A percentile compares a stretch with the other conserved stretches of the same genome.
These are phyloP conservation scores for Chamaecyparis obtusa DNA, from an alignment of 75 land plant genomes.

Conservation along the genomic window DNA sequence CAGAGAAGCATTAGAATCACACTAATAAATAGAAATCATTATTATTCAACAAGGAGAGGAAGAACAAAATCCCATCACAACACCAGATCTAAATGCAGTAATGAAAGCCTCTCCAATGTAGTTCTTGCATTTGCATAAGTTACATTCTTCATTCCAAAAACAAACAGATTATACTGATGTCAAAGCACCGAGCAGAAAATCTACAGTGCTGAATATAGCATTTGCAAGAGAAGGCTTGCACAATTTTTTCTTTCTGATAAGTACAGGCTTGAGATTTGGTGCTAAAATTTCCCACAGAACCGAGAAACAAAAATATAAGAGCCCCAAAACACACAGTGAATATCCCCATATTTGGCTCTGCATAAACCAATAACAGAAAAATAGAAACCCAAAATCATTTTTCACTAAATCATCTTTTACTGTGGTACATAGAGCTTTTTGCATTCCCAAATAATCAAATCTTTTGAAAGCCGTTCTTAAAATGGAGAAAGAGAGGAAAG, in stretches of 20 bases:
- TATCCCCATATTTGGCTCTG: slow-evolving; percentile 60
- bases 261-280: no score
- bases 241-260: no score
- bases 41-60: no score
- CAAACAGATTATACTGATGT: slow-evolving; percentile 82
- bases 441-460: no score
- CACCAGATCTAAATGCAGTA: slow-evolving; percentile 69
- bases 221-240: slow-evolving; percentile 62
- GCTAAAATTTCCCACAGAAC: no score
- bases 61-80: slow-evolving; percentile 60
- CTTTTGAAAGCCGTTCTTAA: no score
- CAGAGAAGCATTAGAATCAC: no score
- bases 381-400: not conserved
- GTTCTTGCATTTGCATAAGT: no score
- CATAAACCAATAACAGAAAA: not conserved
- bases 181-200: slow-evolving; percentile 67
- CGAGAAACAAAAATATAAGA: slow-evolving; percentile 70
- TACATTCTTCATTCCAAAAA: slow-evolving; percentile 60
- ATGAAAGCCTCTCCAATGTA: no score
- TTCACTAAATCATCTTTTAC: not conserved
- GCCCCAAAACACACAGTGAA: slow-evolving; percentile 62
- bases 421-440: not conserved
- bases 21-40: no score
- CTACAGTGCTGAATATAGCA: slow-evolving; percentile 63
- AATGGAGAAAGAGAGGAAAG: no score